Evolutionary conservation across 768 basidiomycete genomes (phyloP).

Genomic region (Tricholoma matsutake): DNA sequence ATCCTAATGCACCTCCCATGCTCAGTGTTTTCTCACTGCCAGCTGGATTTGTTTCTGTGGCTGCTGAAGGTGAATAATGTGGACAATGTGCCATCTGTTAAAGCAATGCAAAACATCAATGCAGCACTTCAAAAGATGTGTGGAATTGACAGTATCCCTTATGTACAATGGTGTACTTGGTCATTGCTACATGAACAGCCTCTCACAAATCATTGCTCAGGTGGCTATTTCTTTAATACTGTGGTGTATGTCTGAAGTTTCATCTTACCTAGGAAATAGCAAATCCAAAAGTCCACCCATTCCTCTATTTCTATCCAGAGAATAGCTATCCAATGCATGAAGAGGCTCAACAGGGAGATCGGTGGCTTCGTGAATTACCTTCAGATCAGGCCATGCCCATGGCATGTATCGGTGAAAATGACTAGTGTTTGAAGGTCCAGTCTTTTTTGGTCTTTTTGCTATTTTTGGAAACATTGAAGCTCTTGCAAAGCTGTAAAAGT

Average conservation of each 20-base stretch:
- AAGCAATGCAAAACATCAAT: not conserved
- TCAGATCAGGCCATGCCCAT: not conserved
- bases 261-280: conserved; percentile 41
- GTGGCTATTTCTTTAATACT: conserved; percentile 14
- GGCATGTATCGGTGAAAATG: not conserved
- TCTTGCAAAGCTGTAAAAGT: too few relatives aligned
- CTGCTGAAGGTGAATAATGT: not conserved
- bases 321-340: conserved; percentile 20
- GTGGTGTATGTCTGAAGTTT: not conserved
- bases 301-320: conserved; percentile 34
- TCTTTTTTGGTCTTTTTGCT: too few relatives aligned
- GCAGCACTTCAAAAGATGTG: conserved; percentile 7
- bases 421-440: too few relatives aligned
- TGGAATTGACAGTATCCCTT: conserved; percentile 27
- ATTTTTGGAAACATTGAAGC: too few relatives aligned
- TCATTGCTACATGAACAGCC: conserved; percentile 28
- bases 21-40: not conserved
- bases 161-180: conserved; percentile 30
- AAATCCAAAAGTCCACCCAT: conserved; percentile 30
- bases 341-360: conserved; percentile 18
- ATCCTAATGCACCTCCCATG: not conserved
- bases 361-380: conserved; percentile 28
- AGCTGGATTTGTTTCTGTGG: not conserved
- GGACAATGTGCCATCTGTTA: not conserved
- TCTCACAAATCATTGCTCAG: conserved; percentile 30